Evolutionary conservation across 371 early-diverging fungal genomes (phyloP).

Genomic region (Mortierella sp.): DNA sequence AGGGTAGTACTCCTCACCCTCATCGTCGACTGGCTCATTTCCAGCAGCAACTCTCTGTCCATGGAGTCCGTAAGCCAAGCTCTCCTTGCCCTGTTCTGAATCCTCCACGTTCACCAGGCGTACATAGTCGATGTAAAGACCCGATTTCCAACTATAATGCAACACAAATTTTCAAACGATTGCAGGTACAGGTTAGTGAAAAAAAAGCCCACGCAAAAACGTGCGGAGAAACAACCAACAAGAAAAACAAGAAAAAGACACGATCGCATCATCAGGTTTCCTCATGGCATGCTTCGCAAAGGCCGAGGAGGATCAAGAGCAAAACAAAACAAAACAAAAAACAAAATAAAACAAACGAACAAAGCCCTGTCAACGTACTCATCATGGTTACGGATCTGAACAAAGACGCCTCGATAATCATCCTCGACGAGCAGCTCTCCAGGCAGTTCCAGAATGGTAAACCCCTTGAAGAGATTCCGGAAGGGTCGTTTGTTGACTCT

Average conservation of each 20-base stretch:
- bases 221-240: background rate
- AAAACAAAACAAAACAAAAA: too few relatives aligned
- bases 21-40: constrained; percentile 47
- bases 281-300: background rate
- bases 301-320: background rate
- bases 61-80: background rate
- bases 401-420: constrained; percentile 26
- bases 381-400: constrained; percentile 48
- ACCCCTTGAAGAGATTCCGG: constrained; percentile 33
- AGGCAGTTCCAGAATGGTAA: constrained; percentile 44
- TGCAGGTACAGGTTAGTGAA: background rate
- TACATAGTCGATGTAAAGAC: constrained; percentile 45
- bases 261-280: background rate
- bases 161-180: background rate
- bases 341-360: too few relatives aligned
- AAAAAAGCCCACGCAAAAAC: background rate
- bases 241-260: background rate
- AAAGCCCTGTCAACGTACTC: constrained; percentile 28
- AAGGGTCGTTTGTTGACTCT: constrained; percentile 39
- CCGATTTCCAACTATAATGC: constrained; percentile 47
- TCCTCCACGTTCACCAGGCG: constrained; percentile 45
- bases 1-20: constrained; percentile 56
- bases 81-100: constrained; percentile 16
- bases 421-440: constrained; percentile 39
- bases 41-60: background rate